Conservation (phyloP, 116 monocot species). For the Zostera marina region DNA sequence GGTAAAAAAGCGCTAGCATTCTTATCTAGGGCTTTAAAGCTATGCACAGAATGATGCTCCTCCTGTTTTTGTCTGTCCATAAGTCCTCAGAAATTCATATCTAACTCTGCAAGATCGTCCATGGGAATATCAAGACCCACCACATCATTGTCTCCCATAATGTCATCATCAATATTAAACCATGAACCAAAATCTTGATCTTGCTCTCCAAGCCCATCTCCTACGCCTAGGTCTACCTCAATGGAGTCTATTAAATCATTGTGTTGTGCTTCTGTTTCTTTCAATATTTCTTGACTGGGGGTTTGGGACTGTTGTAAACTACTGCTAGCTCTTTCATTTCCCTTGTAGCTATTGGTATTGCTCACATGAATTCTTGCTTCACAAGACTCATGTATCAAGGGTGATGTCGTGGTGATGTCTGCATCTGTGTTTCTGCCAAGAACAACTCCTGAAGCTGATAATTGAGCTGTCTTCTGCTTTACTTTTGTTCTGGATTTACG, state of each 20-base stretch:
- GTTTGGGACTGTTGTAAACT: not conserved
- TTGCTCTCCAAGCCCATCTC: slow-evolving; percentile 41
- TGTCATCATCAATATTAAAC: slow-evolving; percentile 71
- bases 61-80: no score
- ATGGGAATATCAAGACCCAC: slow-evolving; percentile 76
- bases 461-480: slow-evolving; percentile 59
- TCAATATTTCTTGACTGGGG: slow-evolving; percentile 13
- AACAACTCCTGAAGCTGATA: slow-evolving; percentile 36
- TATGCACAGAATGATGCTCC: slow-evolving; percentile 22
- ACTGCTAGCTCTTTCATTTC: not conserved
- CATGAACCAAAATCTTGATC: slow-evolving; percentile 81
- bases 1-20: slow-evolving; percentile 8
- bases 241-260: slow-evolving; percentile 37
- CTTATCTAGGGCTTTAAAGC: slow-evolving; percentile 27
- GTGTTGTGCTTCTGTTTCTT: slow-evolving; percentile 16
- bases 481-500: slow-evolving; percentile 64
- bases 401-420: slow-evolving; percentile 1
- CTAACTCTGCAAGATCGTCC: slow-evolving; percentile 83
- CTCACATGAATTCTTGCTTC: slow-evolving; percentile 10
- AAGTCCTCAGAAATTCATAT: slow-evolving; percentile 42
- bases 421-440: slow-evolving; percentile 25
- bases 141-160: slow-evolving; percentile 47
- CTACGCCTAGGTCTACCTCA: slow-evolving; percentile 31
- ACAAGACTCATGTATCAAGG: slow-evolving; percentile 14
- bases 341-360: not conserved